Evolutionary conservation across 805 yeast genomes (phyloP).

Genomic region (Candida oleophila): DNA sequence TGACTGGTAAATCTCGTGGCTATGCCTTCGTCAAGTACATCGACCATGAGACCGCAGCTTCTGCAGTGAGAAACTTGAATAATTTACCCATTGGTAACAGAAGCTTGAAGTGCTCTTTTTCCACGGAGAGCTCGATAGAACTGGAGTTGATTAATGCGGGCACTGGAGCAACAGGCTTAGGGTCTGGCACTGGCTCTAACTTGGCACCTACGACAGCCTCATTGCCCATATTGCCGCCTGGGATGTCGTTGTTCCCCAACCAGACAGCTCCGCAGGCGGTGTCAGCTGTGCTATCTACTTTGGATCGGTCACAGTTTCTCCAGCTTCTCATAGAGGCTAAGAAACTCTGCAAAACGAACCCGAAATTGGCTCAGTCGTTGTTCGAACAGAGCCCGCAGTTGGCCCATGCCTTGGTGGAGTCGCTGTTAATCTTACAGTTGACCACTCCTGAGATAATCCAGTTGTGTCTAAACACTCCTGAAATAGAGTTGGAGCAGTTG

Average conservation of each 20-base stretch:
- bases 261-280: constrained; percentile 44
- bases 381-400: constrained; percentile 77
- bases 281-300: constrained; percentile 42
- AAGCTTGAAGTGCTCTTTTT: constrained; percentile 70
- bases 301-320: constrained; percentile 47
- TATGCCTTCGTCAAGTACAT: constrained; percentile 83
- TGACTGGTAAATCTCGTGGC: constrained; percentile 89
- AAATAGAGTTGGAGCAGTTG: constrained; percentile 27
- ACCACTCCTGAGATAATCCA: constrained; percentile 37
- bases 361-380: constrained; percentile 57
- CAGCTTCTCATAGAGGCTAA: constrained; percentile 58
- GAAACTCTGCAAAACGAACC: constrained; percentile 54
- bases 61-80: constrained; percentile 87
- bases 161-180: constrained; percentile 8
- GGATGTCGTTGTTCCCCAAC: constrained; percentile 39
- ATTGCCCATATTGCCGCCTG: constrained; percentile 42
- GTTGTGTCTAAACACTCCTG: constrained; percentile 33
- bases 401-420: constrained; percentile 78
- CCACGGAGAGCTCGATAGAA: constrained; percentile 42
- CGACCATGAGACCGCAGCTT: constrained; percentile 82
- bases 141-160: constrained; percentile 4
- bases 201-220: constrained; percentile 16
- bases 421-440: constrained; percentile 40
- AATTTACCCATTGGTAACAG: constrained; percentile 75
- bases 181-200: constrained; percentile 14